Evolutionary conservation across 495 filamentous ascomycete genomes (phyloP), one percentile per base, ranked within the genome.

Genomic region (Aspergillus cavernicola): DNA sequence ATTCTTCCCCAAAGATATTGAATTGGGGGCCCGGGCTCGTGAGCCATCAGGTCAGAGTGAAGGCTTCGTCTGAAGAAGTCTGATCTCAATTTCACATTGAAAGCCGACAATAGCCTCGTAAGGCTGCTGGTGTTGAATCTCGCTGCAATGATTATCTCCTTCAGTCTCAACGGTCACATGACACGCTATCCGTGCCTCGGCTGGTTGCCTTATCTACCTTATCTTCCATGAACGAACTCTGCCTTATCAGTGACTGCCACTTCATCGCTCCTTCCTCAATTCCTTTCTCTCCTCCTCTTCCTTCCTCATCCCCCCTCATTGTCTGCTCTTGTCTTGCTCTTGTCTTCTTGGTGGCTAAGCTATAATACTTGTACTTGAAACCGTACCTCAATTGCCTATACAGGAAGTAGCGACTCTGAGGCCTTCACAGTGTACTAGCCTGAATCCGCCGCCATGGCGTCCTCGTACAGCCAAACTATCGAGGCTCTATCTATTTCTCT

Each of bases 401-500:
- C 31, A 12, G 23, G 26, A 31, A 32, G 42, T 45, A 45, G 15
- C 26, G n/a, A 32, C 42, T 15, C 11, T 22, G 18, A n/a, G 6
- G 15, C 18, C 15, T 39, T 4, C 6, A 38, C 19, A 15, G 31
- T 38, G 20, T 22, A 22, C 35, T 41, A 6, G 20, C 32, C 47
- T n/a, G n/a, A n/a, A n/a, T n/a, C 24, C 41, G 45, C 40, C 39
- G n/a, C 35, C 39, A 57, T 43, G 51, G 37, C 73, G 66, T 65
- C 60, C 23, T 71, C 70, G 60, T 72, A 71, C 60, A 59, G 56
- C 54, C 65, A 70, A 61, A 69, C 71, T 41, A 57, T 66, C 57
- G 69, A 72, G 43, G 65, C 67, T 52, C 58, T 77, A 11, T 66
- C 71, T 39, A 64, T 67, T 54, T 69, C 70, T 50, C 58, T 71